phyloP scores from a whole-genome alignment of 768 basidiomycete species.

The Termitomyces eurrhizus region DNA sequence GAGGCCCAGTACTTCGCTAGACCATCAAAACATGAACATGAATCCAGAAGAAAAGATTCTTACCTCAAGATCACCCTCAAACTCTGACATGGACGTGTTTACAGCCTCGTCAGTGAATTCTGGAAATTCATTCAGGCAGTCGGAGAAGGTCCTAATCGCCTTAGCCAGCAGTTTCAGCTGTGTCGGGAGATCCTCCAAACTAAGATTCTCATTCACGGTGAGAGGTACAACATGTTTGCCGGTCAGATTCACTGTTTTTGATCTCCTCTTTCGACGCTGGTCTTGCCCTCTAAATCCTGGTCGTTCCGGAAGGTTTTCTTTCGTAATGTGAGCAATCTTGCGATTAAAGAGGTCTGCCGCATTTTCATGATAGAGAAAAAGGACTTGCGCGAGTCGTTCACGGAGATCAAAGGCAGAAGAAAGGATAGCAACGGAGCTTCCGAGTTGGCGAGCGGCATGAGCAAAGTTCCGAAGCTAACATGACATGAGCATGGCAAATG shows the following conservation, averaged over 20 bases:
- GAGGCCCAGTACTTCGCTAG: constrained; percentile 65
- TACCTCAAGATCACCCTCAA: constrained; percentile 69
- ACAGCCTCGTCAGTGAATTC: constrained; percentile 73
- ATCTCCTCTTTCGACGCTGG: constrained; percentile 25
- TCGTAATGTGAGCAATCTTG: constrained; percentile 45
- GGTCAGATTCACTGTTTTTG: constrained; percentile 30
- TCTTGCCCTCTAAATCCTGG: constrained; percentile 22
- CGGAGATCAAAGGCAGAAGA: constrained; percentile 72
- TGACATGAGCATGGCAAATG: constrained; percentile 1
- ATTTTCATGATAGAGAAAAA: constrained; percentile 71
- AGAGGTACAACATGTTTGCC: constrained; percentile 51
- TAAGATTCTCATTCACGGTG: constrained; percentile 50
- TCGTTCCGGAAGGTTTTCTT: constrained; percentile 31
- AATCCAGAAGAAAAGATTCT: constrained; percentile 9
- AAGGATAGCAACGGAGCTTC: constrained; percentile 73
- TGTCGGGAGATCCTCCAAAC: constrained; percentile 62
- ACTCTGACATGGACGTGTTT: constrained; percentile 61
- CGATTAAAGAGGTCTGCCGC: constrained; percentile 74
- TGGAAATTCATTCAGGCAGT: constrained; percentile 74
- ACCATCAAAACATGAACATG: constrained; percentile 4
- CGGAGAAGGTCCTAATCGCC: constrained; percentile 66
- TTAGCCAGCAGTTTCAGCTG: constrained; percentile 59
- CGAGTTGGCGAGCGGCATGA: constrained; percentile 72
- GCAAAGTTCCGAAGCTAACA: constrained; percentile 68
- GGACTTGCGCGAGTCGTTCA: constrained; percentile 61